Percentiles rank a stretch among this genome's conserved stretches.
Evolutionary conservation across 1,284 basidiomycete species (phyloP).

Genomic region (Rhodotorula sp.): DNA sequence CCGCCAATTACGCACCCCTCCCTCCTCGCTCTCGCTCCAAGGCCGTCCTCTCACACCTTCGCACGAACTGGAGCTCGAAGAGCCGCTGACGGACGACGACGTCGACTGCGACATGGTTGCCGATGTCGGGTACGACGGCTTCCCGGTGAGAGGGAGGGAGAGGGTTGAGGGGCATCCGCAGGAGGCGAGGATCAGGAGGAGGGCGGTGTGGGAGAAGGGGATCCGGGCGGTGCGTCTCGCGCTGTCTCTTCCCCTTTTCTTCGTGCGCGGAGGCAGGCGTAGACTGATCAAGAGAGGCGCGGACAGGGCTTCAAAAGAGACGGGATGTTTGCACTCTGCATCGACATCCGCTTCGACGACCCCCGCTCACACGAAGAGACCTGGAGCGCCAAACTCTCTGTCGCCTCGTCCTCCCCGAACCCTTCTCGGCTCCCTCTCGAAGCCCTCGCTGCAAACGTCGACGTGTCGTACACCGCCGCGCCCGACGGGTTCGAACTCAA

Average conservation of each 20-base stretch:
- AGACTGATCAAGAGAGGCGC: not conserved
- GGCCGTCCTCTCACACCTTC: not conserved
- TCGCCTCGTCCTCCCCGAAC: constrained; percentile 17
- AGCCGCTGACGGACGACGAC: constrained; percentile 24
- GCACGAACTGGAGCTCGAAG: constrained; percentile 2
- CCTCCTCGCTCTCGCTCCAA: constrained; percentile 7
- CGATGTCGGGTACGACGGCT: constrained; percentile 22
- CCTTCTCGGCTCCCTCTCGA: constrained; percentile 14
- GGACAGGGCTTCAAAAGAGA: constrained; percentile 29
- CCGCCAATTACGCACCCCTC: constrained; percentile 22
- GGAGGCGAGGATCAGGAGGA: constrained; percentile 7
- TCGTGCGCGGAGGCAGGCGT: not conserved
- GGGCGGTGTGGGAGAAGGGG: constrained; percentile 33
- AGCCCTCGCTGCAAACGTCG: constrained; percentile 24
- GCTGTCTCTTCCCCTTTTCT: too few species aligned
- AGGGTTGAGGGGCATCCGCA: not conserved
- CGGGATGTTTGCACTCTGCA: constrained; percentile 4
- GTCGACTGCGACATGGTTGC: constrained; percentile 34
- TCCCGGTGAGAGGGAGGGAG: not conserved
- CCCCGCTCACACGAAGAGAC: constrained; percentile 14
- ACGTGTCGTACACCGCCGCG: constrained; percentile 23
- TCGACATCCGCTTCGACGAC: constrained; percentile 20
- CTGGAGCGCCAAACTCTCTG: not conserved
- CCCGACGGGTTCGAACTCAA: constrained; percentile 28
- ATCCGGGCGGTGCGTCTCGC: constrained; percentile 16